A percentile compares a stretch with the other conserved stretches of the same genome.
Evolutionary conservation across 768 basidiomycete genomes (phyloP).

Genomic region (Mycena chlorophos): DNA sequence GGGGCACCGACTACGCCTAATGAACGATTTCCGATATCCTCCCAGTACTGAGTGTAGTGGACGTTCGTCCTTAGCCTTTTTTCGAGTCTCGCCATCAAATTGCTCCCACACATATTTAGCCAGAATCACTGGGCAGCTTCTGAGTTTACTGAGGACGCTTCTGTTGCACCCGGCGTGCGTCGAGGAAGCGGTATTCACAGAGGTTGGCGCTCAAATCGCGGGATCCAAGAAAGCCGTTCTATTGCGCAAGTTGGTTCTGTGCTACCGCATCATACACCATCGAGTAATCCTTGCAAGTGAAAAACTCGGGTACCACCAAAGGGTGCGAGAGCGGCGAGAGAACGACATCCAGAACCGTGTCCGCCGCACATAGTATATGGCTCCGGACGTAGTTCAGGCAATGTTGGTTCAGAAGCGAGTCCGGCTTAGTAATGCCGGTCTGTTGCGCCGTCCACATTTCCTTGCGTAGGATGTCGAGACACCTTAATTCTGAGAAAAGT

Average conservation of each 20-base stretch:
- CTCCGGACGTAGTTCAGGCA: conserved; percentile 28
- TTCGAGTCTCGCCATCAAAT: too few species aligned
- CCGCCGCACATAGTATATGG: conserved; percentile 19
- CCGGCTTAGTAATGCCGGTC: conserved; percentile 15
- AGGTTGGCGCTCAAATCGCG: too few species aligned
- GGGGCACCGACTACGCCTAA: too few species aligned
- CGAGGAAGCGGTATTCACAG: too few species aligned
- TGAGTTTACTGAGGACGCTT: too few species aligned
- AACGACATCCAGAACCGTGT: conserved; percentile 26
- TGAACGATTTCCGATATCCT: too few species aligned
- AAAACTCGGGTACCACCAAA: conserved; percentile 15
- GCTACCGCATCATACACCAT: conserved; percentile 32
- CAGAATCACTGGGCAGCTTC: too few species aligned
- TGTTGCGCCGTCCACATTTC: conserved; percentile 23
- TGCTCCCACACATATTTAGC: too few species aligned
- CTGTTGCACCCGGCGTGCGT: too few species aligned
- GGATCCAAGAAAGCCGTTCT: conserved; percentile 12
- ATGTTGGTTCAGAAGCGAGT: conserved; percentile 33
- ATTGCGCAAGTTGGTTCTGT: conserved; percentile 25
- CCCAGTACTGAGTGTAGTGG: too few species aligned
- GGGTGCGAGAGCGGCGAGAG: conserved; percentile 11
- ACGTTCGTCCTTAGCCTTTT: too few species aligned
- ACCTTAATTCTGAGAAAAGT: conserved; percentile 28
- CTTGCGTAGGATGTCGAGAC: conserved; percentile 35
- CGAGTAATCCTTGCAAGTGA: conserved; percentile 36